Evolutionary conservation across 768 basidiomycete species (phyloP).

Genomic region (Mrakia hoshinonis): DNA sequence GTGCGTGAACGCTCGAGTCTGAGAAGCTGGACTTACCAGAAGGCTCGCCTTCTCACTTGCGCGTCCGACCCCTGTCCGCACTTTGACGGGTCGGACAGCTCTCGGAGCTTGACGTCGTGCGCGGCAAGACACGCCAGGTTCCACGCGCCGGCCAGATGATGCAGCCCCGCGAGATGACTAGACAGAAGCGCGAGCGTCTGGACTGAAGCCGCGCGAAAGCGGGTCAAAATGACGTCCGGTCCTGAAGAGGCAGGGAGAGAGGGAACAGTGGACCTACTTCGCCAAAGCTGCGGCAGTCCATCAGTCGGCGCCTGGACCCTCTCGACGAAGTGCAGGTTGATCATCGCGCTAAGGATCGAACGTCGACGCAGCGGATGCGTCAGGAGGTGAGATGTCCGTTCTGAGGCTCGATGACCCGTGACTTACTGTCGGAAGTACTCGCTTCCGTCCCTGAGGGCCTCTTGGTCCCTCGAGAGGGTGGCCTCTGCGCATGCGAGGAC

Average conservation of each 20-base stretch:
- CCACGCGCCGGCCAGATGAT: conserved; percentile 4
- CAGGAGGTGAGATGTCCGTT: too few species aligned
- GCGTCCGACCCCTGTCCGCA: conserved; percentile 7
- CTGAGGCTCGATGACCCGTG: background rate
- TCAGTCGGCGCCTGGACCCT: background rate
- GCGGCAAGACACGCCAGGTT: background rate
- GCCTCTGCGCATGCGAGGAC: conserved; percentile 13
- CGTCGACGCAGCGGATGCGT: too few species aligned
- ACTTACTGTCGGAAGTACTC: background rate
- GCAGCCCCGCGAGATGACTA: conserved; percentile 15
- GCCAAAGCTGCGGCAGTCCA: background rate
- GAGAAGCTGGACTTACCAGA: conserved; percentile 1
- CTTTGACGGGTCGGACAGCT: background rate
- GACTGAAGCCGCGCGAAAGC: background rate
- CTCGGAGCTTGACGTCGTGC: background rate
- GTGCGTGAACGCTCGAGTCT: background rate
- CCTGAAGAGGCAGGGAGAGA: background rate
- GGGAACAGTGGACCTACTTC: background rate
- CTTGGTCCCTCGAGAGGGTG: conserved; percentile 4
- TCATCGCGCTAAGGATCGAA: conserved; percentile 7
- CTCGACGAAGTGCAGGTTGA: conserved; percentile 13
- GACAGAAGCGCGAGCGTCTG: conserved; percentile 14
- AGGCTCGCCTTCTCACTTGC: background rate
- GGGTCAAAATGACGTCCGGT: background rate
- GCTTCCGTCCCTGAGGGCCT: background rate